Evolutionary conservation across 768 basidiomycete genomes (phyloP), one percentile per base, ranked within the genome.

Genomic region (Lyophyllum semitale): DNA sequence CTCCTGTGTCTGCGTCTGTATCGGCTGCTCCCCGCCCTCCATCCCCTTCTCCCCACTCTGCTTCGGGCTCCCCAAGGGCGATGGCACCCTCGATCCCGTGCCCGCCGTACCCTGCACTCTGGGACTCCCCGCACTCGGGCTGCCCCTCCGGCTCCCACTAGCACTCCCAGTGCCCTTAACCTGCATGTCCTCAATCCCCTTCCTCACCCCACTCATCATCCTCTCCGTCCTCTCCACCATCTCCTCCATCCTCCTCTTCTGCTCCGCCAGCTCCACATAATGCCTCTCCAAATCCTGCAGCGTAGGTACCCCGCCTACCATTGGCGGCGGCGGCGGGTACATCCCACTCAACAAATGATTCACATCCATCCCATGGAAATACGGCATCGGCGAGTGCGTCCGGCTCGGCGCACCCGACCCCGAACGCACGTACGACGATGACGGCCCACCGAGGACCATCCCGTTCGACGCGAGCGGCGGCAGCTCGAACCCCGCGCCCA

Each of bases 151-250:
- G n/a, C 70, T 55, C 40, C n/a, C 79, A 32, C 20, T 26, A 4
- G 7, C 41, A 38, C 54, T 26, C 20, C 8, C 11, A 57, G 52
- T 52, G 61, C 63, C 23, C 69, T 35, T 18, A 3, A 45, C 79
- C 61, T 82, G 75, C 82, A 90, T 84, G 66, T 93, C 90, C 51
- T 92, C 91, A 62, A 93, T 74, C 22, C 84, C 88, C 60, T 85
- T 79, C 75, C 84, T 84, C 66, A 93, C 74, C 22, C 85, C 84
- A 33, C 73, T 77, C 79, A 93, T 84, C 73, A 93, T 69, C 67
- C 80, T 71, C 51, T 92, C 88, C 62, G 91, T 93, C 71, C 78
- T 82, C 60, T 85, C 81, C 55, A 91, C 69, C 83, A 93, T 78
- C 66, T 89, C 89, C 70, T 91, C 82, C 73, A 88, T 74, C 66